Percentiles rank a stretch among this genome's conserved stretches.
These are phyloP conservation scores for Leccinum obscurum DNA, from an alignment of 768 basidiomycete genomes.

Conservation along the genomic window DNA sequence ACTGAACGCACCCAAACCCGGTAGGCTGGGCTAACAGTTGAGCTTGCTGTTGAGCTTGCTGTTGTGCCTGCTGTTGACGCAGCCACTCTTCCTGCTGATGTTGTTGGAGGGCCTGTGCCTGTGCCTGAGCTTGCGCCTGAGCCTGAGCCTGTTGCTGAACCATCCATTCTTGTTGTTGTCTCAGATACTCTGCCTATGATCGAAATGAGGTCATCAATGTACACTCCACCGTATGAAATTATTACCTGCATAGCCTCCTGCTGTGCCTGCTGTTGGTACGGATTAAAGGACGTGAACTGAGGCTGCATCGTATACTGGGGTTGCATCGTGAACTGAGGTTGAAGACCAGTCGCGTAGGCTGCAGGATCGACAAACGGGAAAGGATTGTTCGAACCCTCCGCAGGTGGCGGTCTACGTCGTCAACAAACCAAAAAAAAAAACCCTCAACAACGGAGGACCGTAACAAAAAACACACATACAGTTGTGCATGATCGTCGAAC, in stretches of 20 bases:
- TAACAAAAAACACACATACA: constrained; percentile 52
- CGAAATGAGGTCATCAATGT: constrained; percentile 10
- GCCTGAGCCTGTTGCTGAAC: constrained; percentile 54
- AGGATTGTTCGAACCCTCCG: constrained; percentile 45
- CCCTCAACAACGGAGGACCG: constrained; percentile 1
- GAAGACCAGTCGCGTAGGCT: constrained; percentile 55
- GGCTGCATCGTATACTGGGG: constrained; percentile 76
- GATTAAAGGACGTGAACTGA: constrained; percentile 92
- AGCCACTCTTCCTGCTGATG: constrained; percentile 58
- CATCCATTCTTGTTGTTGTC: constrained; percentile 67
- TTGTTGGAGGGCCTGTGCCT: constrained; percentile 39
- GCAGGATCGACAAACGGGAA: constrained; percentile 65
- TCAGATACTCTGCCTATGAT: constrained; percentile 42
- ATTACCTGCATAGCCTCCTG: constrained; percentile 78
- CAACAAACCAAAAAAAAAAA: background rate
- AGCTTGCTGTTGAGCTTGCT: constrained; percentile 37
- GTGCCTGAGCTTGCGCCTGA: constrained; percentile 25
- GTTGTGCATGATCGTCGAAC: constrained; percentile 84
- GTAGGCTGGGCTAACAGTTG: constrained; percentile 61
- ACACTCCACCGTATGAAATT: background rate
- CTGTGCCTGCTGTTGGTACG: constrained; percentile 89
- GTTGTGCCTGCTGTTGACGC: constrained; percentile 65
- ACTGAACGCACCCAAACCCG: constrained; percentile 63
- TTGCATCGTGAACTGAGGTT: constrained; percentile 76
- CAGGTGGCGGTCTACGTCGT: constrained; percentile 31